Conservation (phyloP, 2,329 filamentous ascomycete species). For the Pyricularia sp. region DNA sequence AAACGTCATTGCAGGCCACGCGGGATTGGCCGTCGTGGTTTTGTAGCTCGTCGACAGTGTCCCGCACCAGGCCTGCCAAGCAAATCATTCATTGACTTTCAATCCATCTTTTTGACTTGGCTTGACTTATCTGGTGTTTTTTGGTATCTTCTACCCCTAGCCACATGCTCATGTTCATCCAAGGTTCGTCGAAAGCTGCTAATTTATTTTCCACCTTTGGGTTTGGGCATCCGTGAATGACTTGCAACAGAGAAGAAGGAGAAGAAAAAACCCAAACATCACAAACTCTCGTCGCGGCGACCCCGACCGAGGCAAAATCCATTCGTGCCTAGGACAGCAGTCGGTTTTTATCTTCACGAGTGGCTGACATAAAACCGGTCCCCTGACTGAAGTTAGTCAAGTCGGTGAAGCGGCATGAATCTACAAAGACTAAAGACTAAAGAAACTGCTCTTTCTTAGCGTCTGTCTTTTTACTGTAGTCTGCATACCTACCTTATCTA, state of each 20-base stretch:
- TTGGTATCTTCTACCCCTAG: background rate
- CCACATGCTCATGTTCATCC: background rate
- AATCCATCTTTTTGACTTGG: background rate
- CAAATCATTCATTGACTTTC: background rate
- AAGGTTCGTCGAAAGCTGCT: background rate
- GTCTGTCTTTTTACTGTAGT: background rate
- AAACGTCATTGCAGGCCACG: slow-evolving; percentile 9
- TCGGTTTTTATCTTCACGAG: background rate
- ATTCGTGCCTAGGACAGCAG: background rate
- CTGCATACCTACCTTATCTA: background rate
- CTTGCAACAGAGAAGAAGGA: background rate
- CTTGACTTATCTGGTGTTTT: background rate
- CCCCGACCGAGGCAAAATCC: background rate
- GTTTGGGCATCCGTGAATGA: background rate
- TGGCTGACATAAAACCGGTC: background rate
- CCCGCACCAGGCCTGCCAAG: background rate
- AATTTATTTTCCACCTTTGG: background rate
- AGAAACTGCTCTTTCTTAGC: background rate
- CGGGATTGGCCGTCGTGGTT: background rate
- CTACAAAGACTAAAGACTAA: background rate
- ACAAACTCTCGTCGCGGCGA: background rate
- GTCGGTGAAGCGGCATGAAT: background rate
- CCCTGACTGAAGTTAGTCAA: background rate
- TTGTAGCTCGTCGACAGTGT: background rate
- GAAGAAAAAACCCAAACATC: background rate